Evolutionary conservation across 208 protist genomes (phyloP), one percentile per base, ranked within the genome.

Genomic region (Wallacemonas collosoma): DNA sequence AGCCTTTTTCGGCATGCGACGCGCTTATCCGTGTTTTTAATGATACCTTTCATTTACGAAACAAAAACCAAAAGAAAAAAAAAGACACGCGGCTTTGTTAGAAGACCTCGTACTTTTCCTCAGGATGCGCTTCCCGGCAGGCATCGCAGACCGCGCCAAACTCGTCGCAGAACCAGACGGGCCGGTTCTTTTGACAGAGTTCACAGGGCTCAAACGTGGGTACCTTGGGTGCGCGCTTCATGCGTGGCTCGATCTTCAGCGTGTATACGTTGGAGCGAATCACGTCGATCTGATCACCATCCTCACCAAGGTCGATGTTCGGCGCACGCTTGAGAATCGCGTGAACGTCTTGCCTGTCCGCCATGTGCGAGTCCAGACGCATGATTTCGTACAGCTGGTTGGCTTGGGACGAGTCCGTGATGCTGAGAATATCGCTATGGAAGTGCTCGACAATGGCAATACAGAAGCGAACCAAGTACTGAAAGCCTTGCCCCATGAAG

Each of bases 301-400:
- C 83, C 26, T 85, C 81, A 14, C 88, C 88, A 3, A 97, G 82
- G 71, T 93, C 85, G 39, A 97, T 81, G 7, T 69, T 63, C 15
- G 77, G 80, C 3, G 89, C 92, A 14, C 86, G 86, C 26, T 76
- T 39, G 26, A 95, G 79, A 53, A 97, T 95, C 38, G 76, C 80
- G 38, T 48, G 68, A 39, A 95, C 67, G 67, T 97, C 92, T 9
- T 76, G 61, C 57, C 61, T 50, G 64, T 90, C 80, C 44, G 81
- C 77, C 17, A 86, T 72, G 57, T 75, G 82, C 41, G 75, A 72
- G 77, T 97, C 89, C 12, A 97, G 83, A 1, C 88, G 86, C 92
- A 97, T 95, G 43, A 95, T 92, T 69, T 97, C 92, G 71, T 94
- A 97, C 64, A 94, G 45, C 69, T 66, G 73, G 68, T 93, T 93